Conservation (phyloP, 139 green algal genomes). For the Cymbomonas tetramitiformis region DNA sequence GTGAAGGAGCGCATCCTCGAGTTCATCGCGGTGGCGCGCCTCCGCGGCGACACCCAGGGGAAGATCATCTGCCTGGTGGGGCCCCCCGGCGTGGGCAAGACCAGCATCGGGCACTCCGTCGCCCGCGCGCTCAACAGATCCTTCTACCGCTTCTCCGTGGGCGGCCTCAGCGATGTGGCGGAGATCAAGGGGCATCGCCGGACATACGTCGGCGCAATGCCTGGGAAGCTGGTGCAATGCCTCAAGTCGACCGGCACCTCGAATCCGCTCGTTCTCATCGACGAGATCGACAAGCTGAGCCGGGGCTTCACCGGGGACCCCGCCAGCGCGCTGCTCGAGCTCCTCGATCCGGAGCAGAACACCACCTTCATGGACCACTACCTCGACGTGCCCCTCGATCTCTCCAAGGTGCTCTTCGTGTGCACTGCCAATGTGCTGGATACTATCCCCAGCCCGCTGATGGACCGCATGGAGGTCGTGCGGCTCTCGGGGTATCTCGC, state of each 20-base stretch:
- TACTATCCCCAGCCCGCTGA: slow-evolving; percentile 80
- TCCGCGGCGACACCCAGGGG: slow-evolving; percentile 61
- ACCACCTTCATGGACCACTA: slow-evolving; percentile 85
- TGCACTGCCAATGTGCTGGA: slow-evolving; percentile 91
- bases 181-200: slow-evolving; percentile 48
- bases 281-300: slow-evolving; percentile 93
- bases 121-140: slow-evolving; percentile 26
- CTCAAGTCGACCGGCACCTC: slow-evolving; percentile 61
- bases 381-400: slow-evolving; percentile 86
- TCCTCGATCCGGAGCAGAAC: slow-evolving; percentile 97
- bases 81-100: slow-evolving; percentile 41
- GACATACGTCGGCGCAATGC: slow-evolving; percentile 96
- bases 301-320: slow-evolving; percentile 60
- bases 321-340: slow-evolving; percentile 80
- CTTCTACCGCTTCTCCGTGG: slow-evolving; percentile 31
- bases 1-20: slow-evolving; percentile 48
- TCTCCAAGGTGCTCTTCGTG: slow-evolving; percentile 87
- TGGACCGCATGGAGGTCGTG: slow-evolving; percentile 93
- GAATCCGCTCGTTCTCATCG: slow-evolving; percentile 92
- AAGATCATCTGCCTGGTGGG: slow-evolving; percentile 57
- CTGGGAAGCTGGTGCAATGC: slow-evolving; percentile 93
- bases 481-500: slow-evolving; percentile 72
- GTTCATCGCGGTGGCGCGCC: slow-evolving; percentile 52
- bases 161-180: slow-evolving; percentile 39
- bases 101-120: slow-evolving; percentile 32